Base-by-base conservation (phyloP, 495 filamentous ascomycete genomes). In the Hyaloscypha finlandica region DNA sequence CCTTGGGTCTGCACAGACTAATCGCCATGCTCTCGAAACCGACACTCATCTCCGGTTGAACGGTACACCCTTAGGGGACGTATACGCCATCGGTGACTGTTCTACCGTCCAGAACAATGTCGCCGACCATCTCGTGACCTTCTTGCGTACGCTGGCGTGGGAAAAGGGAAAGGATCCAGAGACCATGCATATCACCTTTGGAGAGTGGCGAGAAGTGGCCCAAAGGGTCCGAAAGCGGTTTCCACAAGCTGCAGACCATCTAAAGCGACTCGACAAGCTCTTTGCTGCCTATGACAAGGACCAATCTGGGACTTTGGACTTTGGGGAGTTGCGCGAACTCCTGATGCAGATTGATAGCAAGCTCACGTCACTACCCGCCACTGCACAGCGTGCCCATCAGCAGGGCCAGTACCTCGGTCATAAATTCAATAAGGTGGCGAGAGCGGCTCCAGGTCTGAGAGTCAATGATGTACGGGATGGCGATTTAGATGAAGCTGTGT, bases 21-120 rank as follows among this genome's bases (percentile, higher is more conserved):
- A 99, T 78, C 85, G 84, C 42, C 93, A 94, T 71, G 96, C 96
- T 19, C 84, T 99, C 11, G 96, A 98, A 75, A 99, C 96, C 0
- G 96, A 99, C 77, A 87, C 92, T 4, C 93, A 99, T 76, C 88
- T 98, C 8, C 92, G 96, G 51, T 80, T 99, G 0, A 92, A 90
- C 71, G 96, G 96, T 42, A 89, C 96, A 0, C 96, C 95, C 0
- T 81, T 98, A 0, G 95, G 96, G 48, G 95, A 97, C 72, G 92
- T 99, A 35, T 99, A 99, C 75, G 92, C 92, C 57, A 92, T 99
- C 61, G 96, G 96, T n/a, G 96, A 99, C 77, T 97, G 95, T 79
- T 81, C 90, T 14, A 98, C 95, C 0, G 96, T 98, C 0, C 96
- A 98, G 72, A 98, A 98, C 81, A 98, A 98, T 73, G 79, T 97